A percentile compares a stretch with the other conserved stretches of the same genome.
Conservation (phyloP, 495 filamentous ascomycete species). For the Penicillium lagena region DNA sequence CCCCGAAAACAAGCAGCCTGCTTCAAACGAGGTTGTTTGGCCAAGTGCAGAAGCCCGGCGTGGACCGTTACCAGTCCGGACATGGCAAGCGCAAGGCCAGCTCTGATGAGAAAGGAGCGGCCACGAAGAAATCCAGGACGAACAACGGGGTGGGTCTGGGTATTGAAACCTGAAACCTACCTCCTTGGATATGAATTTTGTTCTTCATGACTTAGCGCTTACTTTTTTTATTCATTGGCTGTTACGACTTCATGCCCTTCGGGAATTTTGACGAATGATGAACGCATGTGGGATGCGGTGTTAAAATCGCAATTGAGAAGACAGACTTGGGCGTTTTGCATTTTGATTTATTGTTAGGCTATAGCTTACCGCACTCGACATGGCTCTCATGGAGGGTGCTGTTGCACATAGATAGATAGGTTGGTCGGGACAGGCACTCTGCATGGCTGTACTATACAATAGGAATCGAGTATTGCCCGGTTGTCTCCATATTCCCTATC, state of each 20-base stretch:
- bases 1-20: conserved; percentile 34
- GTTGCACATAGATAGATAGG: no score
- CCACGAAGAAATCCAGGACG: conserved; percentile 55
- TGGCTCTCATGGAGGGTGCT: no score
- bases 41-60: conserved; percentile 53
- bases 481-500: neutral
- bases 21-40: conserved; percentile 67
- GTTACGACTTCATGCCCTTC: conserved; percentile 13
- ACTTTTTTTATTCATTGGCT: conserved; percentile 5
- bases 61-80: conserved; percentile 26
- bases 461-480: conserved; percentile 10
- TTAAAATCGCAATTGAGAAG: neutral
- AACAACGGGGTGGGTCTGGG: conserved; percentile 56
- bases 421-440: neutral
- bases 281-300: conserved; percentile 14
- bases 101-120: conserved; percentile 34
- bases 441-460: conserved; percentile 17
- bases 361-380: neutral
- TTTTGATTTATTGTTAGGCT: conserved; percentile 5
- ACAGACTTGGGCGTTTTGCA: conserved; percentile 6
- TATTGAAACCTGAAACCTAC: conserved; percentile 39
- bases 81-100: conserved; percentile 51
- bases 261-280: conserved; percentile 26
- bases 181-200: conserved; percentile 8
- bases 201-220: conserved; percentile 19